phyloP scores from a whole-genome alignment of 768 basidiomycete genomes.

The Boletus coccyginus region DNA sequence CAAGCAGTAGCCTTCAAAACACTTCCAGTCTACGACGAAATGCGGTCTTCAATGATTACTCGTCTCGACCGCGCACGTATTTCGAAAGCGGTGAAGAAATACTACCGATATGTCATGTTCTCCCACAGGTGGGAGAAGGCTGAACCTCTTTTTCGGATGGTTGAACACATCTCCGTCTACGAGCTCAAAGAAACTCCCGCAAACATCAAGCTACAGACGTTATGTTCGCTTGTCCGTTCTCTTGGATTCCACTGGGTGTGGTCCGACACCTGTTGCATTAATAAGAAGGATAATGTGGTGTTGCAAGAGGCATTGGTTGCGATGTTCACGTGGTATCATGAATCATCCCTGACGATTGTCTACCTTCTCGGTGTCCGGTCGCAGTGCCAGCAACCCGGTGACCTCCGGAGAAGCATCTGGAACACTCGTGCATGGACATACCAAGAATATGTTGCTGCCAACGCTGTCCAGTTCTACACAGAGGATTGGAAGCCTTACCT shows the following conservation, averaged over 20 bases:
- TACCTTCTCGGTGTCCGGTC: constrained; percentile 9
- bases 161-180: constrained; percentile 7
- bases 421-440: constrained; percentile 12
- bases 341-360: constrained; percentile 9
- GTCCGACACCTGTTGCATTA: constrained; percentile 14
- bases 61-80: constrained; percentile 2
- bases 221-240: not conserved
- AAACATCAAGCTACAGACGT: constrained; percentile 5
- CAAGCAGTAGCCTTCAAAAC: constrained; percentile 6
- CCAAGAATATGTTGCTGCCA: constrained; percentile 14
- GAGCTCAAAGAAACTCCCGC: not conserved
- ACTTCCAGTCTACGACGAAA: constrained; percentile 1
- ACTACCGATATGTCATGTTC: constrained; percentile 12
- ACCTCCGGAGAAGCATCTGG: constrained; percentile 10
- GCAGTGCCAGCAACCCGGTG: not conserved
- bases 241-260: constrained; percentile 15
- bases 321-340: constrained; percentile 15
- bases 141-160: constrained; percentile 2
- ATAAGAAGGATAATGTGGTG: not conserved
- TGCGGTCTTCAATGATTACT: constrained; percentile 4
- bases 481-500: constrained; percentile 15
- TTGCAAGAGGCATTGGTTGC: constrained; percentile 15
- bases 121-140: constrained; percentile 6
- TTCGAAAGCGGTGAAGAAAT: not conserved
- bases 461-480: constrained; percentile 12